Percentiles rank a stretch among this genome's conserved stretches.
These are phyloP conservation scores for Amanita thiersii DNA, from an alignment of 768 basidiomycete species.

Conservation along the genomic window DNA sequence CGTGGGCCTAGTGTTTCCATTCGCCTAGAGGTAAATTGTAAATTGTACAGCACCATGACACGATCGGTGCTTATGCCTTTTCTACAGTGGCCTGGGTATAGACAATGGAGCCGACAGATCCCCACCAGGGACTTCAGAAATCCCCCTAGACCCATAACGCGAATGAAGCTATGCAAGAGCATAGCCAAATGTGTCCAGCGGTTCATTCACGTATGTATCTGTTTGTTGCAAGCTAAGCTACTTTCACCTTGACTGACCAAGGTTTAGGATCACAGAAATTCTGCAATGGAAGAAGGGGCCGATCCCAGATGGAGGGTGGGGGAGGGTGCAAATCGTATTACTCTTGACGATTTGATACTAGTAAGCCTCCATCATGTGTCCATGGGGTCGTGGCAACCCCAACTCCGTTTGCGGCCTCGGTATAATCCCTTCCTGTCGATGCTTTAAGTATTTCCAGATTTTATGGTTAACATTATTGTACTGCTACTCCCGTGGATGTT, in stretches of 20 bases:
- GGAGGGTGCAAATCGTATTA: conserved; percentile 38
- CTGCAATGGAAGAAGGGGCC: conserved; percentile 55
- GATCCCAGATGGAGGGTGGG: conserved; percentile 62
- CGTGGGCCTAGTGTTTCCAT: conserved; percentile 79
- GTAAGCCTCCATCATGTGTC: conserved; percentile 80
- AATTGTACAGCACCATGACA: background rate
- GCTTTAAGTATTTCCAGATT: too few species aligned
- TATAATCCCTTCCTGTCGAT: conserved; percentile 7
- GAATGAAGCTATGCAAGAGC: conserved; percentile 70
- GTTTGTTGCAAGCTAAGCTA: conserved; percentile 7
- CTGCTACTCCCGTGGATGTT: too few species aligned
- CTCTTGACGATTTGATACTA: conserved; percentile 58
- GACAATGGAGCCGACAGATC: conserved; percentile 73
- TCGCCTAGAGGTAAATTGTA: conserved; percentile 58
- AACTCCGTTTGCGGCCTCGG: conserved; percentile 49
- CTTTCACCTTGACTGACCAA: conserved; percentile 8
- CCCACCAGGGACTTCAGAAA: conserved; percentile 76
- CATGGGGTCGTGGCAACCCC: conserved; percentile 78
- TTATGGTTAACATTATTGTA: too few species aligned
- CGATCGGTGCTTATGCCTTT: conserved; percentile 4
- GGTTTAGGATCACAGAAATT: conserved; percentile 38
- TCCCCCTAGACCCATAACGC: conserved; percentile 71
- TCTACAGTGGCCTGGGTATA: conserved; percentile 71
- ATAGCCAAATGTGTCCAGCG: conserved; percentile 69
- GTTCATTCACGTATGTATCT: conserved; percentile 47